Percentiles rank a stretch among this genome's conserved stretches.
Evolutionary conservation across 2,329 filamentous ascomycete species (phyloP).

Genomic region (Phialocephala subalpina): DNA sequence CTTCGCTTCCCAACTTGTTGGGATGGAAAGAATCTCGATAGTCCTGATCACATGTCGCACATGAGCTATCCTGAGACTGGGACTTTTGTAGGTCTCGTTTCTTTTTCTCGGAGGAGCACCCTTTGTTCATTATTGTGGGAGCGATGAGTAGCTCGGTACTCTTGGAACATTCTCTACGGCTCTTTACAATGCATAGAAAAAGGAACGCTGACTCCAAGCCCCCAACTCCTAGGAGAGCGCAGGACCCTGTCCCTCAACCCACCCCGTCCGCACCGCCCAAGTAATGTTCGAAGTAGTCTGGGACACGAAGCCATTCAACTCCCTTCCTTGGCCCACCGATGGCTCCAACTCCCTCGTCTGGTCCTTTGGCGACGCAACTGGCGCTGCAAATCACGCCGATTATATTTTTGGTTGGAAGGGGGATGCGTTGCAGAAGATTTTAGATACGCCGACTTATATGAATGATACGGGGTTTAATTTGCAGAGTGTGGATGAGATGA

Average conservation of each 20-base stretch:
- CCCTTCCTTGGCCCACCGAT: conserved; percentile 53
- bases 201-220: too few relatives aligned
- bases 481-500: conserved; percentile 45
- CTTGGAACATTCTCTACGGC: too few relatives aligned
- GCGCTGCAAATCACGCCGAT: conserved; percentile 58
- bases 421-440: conserved; percentile 56
- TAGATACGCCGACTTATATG: conserved; percentile 55
- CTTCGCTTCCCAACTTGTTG: conserved; percentile 39
- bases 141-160: too few relatives aligned
- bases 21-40: conserved; percentile 29
- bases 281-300: conserved; percentile 55
- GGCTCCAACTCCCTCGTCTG: conserved; percentile 53
- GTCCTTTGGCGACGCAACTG: conserved; percentile 52
- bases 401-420: conserved; percentile 61
- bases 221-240: background rate
- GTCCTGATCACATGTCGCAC: conserved; percentile 36
- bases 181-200: too few relatives aligned
- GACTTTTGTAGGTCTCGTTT: conserved; percentile 9
- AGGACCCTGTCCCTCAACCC: conserved; percentile 31
- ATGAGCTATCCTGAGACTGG: conserved; percentile 28
- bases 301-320: conserved; percentile 52
- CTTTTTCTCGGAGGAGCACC: too few relatives aligned
- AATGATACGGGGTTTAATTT: conserved; percentile 47
- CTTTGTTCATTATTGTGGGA: too few relatives aligned
- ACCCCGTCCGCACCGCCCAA: conserved; percentile 26